Conservation (phyloP, 495 filamentous ascomycete species). For the Cenococcum geophilum region DNA sequence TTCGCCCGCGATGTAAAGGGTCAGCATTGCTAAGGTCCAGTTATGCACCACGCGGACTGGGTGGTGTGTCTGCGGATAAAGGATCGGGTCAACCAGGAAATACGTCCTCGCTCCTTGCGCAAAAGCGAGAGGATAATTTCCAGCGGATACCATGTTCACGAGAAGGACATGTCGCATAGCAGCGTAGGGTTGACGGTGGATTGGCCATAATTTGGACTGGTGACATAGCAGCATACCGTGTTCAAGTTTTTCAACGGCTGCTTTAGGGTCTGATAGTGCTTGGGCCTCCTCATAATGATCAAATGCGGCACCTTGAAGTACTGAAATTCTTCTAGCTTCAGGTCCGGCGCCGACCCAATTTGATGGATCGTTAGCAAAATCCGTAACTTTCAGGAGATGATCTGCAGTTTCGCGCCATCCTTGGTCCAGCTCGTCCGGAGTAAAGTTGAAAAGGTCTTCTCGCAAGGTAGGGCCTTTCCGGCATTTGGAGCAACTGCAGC, state of each 20-base stretch:
- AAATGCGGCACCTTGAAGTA: constrained; percentile 28
- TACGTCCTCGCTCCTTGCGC: constrained; percentile 30
- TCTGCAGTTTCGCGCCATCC: constrained; percentile 20
- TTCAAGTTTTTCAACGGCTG: constrained; percentile 18
- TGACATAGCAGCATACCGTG: constrained; percentile 20
- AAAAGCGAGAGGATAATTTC: constrained; percentile 18
- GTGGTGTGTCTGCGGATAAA: constrained; percentile 34
- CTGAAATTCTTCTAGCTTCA: constrained; percentile 16
- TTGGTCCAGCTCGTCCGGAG: constrained; percentile 12
- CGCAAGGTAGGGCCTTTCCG: constrained; percentile 28
- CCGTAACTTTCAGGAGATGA: constrained; percentile 4
- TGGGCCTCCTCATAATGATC: constrained; percentile 9
- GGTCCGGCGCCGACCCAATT: constrained; percentile 22
- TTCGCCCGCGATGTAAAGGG: constrained; percentile 27
- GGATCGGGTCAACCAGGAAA: constrained; percentile 32
- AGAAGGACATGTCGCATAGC: constrained; percentile 32
- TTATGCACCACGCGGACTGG: constrained; percentile 38
- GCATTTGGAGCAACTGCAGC: constrained; percentile 56
- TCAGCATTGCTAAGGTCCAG: constrained; percentile 35
- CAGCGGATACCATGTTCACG: constrained; percentile 24
- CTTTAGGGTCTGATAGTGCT: constrained; percentile 4
- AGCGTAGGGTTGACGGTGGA: constrained; percentile 31
- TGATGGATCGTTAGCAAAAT: constrained; percentile 7
- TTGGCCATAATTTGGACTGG: constrained; percentile 23
- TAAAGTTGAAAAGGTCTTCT: constrained; percentile 28